These are phyloP conservation scores for Cytospora paraplurivora DNA, from an alignment of 2,329 filamentous ascomycete genomes.

Conservation along the genomic window DNA sequence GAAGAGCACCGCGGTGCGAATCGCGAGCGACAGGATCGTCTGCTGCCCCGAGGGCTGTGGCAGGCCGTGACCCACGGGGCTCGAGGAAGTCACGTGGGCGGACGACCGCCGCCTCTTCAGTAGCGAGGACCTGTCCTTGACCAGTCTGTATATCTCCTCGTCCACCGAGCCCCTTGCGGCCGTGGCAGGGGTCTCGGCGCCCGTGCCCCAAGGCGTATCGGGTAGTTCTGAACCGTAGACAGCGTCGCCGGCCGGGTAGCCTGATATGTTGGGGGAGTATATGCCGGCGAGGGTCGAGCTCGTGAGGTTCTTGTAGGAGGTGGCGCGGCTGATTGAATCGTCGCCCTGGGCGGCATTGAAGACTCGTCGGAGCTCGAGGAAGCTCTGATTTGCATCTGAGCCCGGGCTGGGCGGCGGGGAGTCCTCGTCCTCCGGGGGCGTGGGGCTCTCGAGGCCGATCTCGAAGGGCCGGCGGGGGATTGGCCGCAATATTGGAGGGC, in stretches of 20 bases:
- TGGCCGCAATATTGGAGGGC: conserved; percentile 65
- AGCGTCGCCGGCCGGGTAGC: conserved; percentile 42
- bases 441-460: conserved; percentile 51
- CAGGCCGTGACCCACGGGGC: conserved; percentile 19
- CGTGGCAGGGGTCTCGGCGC: conserved; percentile 65
- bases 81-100: conserved; percentile 33
- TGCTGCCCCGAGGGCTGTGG: conserved; percentile 32
- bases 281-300: conserved; percentile 90
- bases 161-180: conserved; percentile 47
- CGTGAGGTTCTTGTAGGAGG: conserved; percentile 83
- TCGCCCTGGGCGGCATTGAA: conserved; percentile 33
- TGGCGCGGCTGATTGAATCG: conserved; percentile 63
- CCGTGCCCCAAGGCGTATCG: conserved; percentile 76
- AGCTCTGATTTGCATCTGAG: conserved; percentile 48
- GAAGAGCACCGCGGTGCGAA: conserved; percentile 70
- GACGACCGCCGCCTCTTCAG: conserved; percentile 40
- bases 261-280: conserved; percentile 69
- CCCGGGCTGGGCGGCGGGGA: conserved; percentile 35
- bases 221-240: conserved; percentile 51
- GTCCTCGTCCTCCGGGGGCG: conserved; percentile 44
- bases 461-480: conserved; percentile 73
- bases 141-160: conserved; percentile 48
- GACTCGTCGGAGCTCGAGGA: conserved; percentile 38
- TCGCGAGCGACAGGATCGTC: conserved; percentile 51
- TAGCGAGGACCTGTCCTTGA: conserved; percentile 44